Evolutionary conservation across 768 basidiomycete species (phyloP).

Genomic region (Calocera cornea): DNA sequence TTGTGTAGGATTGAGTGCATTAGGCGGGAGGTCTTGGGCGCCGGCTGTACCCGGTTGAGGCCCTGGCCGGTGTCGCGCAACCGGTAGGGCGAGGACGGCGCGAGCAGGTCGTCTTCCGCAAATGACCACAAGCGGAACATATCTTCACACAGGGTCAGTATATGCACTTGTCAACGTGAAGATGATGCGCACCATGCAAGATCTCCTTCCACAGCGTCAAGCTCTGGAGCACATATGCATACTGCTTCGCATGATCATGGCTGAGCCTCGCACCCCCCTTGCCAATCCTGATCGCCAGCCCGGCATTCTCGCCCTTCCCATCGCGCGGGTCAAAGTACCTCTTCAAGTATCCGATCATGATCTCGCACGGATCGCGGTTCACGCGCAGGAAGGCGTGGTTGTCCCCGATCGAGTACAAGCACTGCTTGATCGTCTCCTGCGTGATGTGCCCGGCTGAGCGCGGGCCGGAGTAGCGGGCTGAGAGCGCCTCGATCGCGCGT

Average conservation of each 20-base stretch:
- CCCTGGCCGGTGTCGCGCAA: constrained; percentile 82
- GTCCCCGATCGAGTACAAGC: constrained; percentile 78
- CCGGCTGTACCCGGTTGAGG: constrained; percentile 75
- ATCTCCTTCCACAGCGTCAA: constrained; percentile 79
- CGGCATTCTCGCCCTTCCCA: constrained; percentile 47
- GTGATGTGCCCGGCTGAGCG: constrained; percentile 45
- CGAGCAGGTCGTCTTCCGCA: constrained; percentile 68
- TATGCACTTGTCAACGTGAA: neutral
- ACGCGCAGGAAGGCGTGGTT: constrained; percentile 78
- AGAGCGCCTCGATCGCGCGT: constrained; percentile 65
- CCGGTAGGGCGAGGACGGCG: constrained; percentile 59
- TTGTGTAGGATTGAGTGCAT: constrained; percentile 79
- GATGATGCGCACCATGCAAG: constrained; percentile 45
- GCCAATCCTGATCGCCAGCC: constrained; percentile 68
- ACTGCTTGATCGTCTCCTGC: constrained; percentile 43
- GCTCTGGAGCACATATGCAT: constrained; percentile 74
- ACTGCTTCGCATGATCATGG: constrained; percentile 75
- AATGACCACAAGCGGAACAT: constrained; percentile 82
- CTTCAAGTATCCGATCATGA: constrained; percentile 65
- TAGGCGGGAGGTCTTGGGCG: constrained; percentile 80
- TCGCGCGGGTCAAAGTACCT: constrained; percentile 64
- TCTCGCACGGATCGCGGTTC: constrained; percentile 79
- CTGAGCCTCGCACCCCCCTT: constrained; percentile 66
- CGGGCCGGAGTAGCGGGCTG: constrained; percentile 43
- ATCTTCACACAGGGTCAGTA: constrained; percentile 32